A percentile compares a stretch with the other conserved stretches of the same genome.
Conservation (phyloP, 139 green algal genomes). For the Chlorella sp. region DNA sequence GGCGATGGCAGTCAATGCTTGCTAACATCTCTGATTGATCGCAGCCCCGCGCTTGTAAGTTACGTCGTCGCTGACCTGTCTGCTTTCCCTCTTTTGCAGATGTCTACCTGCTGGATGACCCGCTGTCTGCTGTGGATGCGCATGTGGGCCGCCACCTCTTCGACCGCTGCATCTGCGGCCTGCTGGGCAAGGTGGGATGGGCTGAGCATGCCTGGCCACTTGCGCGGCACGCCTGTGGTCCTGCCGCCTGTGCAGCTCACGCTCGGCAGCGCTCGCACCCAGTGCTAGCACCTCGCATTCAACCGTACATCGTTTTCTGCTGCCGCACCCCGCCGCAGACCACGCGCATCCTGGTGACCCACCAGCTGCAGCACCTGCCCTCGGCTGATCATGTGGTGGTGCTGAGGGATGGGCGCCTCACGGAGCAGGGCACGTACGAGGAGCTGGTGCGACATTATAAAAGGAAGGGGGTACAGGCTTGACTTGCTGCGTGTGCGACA, state of each 20-base stretch:
- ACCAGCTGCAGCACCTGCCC: conserved; percentile 91
- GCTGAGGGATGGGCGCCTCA: conserved; percentile 80
- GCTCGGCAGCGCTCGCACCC: no score
- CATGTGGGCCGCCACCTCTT: conserved; percentile 88
- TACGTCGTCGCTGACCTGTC: no score
- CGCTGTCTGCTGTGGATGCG: conserved; percentile 90
- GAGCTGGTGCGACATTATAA: conserved; percentile 49
- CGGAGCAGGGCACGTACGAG: conserved; percentile 70
- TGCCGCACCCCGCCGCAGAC: neutral
- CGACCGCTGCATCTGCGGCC: conserved; percentile 67
- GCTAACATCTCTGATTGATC: no score
- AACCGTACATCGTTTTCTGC: no score
- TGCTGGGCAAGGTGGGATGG: conserved; percentile 51
- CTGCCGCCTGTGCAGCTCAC: no score
- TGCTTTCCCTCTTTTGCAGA: conserved; percentile 51
- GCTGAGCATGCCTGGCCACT: no score
- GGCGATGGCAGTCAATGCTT: no score
- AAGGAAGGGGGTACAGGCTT: no score
- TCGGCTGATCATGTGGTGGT: conserved; percentile 89
- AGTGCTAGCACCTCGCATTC: no score
- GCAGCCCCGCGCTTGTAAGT: no score
- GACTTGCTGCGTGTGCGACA: no score
- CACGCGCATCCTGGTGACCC: conserved; percentile 88
- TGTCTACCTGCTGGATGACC: conserved; percentile 94
- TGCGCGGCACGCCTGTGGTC: no score